Conservation (phyloP, 257 asterid species). For the Nicotiana paniculata region DNA sequence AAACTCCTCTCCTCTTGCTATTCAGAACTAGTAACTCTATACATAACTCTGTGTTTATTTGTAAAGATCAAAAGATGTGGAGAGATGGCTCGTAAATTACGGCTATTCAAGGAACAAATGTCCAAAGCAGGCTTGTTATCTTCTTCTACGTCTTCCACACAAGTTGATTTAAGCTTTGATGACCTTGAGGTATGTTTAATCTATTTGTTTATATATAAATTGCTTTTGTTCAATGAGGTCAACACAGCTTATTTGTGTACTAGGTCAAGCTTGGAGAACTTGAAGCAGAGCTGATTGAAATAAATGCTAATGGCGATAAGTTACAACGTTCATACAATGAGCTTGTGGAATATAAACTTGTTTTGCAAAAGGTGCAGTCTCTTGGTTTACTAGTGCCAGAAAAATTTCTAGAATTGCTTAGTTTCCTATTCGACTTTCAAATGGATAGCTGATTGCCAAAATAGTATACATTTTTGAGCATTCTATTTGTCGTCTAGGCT, state of each 20-base stretch:
- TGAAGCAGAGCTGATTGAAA: slow-evolving; percentile 81
- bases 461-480: slow-evolving; percentile 6
- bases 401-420: background rate
- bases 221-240: background rate
- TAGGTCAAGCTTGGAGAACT: slow-evolving; percentile 54
- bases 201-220: background rate
- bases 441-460: background rate
- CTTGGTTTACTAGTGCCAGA: background rate
- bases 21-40: background rate
- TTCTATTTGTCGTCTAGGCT: slow-evolving; percentile 45
- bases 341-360: slow-evolving; percentile 77
- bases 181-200: slow-evolving; percentile 67
- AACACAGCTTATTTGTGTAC: slow-evolving; percentile 2
- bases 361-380: slow-evolving; percentile 53
- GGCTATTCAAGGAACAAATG: slow-evolving; percentile 90
- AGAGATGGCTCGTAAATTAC: slow-evolving; percentile 96
- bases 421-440: background rate
- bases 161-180: slow-evolving; percentile 51
- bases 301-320: slow-evolving; percentile 75
- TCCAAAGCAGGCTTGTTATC: slow-evolving; percentile 71
- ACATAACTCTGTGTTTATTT: background rate
- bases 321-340: slow-evolving; percentile 78
- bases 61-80: slow-evolving; percentile 87
- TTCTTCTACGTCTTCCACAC: slow-evolving; percentile 33
- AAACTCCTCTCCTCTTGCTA: background rate